Conservation (phyloP, 352 stramenopile species). For the Phytophthora litchii region DNA sequence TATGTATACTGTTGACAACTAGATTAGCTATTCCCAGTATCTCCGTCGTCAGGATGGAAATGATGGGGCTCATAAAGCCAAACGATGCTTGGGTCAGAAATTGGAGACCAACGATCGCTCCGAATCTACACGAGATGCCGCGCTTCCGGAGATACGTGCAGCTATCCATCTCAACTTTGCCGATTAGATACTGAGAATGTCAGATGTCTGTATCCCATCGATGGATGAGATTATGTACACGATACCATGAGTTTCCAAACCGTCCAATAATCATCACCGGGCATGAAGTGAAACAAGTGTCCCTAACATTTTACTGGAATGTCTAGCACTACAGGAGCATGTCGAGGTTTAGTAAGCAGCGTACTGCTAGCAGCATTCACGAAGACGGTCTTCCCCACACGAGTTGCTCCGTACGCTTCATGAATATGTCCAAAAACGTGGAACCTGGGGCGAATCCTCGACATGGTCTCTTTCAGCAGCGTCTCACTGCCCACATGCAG, state of each 20-base stretch:
- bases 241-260: background rate
- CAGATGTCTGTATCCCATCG: background rate
- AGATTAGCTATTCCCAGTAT: constrained; percentile 15
- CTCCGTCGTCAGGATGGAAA: constrained; percentile 70
- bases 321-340: constrained; percentile 80
- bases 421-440: constrained; percentile 95
- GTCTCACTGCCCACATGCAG: constrained; percentile 79
- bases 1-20: background rate
- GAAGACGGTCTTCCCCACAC: constrained; percentile 82
- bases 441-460: constrained; percentile 77
- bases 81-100: constrained; percentile 64
- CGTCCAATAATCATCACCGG: constrained; percentile 1
- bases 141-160: too few species aligned
- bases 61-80: constrained; percentile 44
- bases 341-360: constrained; percentile 56
- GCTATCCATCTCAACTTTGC: constrained; percentile 8
- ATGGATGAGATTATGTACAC: background rate
- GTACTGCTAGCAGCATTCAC: constrained; percentile 90
- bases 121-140: constrained; percentile 43
- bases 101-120: constrained; percentile 45
- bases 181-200: constrained; percentile 7
- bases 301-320: constrained; percentile 62
- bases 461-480: constrained; percentile 82
- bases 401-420: constrained; percentile 82
- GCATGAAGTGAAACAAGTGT: background rate